Evolutionary conservation across 2,329 filamentous ascomycete genomes (phyloP).

Genomic region (Zymoseptoria brevis): DNA sequence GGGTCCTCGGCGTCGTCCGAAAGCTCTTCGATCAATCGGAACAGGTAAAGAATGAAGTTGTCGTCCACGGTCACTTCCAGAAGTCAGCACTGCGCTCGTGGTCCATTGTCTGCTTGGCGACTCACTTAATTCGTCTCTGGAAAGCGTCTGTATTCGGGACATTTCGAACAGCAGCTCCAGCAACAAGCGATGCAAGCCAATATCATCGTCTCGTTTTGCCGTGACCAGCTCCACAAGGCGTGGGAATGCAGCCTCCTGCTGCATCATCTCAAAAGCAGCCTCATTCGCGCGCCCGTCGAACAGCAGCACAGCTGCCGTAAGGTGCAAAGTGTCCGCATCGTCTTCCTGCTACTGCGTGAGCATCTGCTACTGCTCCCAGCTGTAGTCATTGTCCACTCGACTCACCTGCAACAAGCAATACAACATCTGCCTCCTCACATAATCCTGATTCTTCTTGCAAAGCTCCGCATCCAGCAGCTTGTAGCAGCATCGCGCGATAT

Average conservation of each 20-base stretch:
- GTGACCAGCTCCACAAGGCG: conserved; percentile 76
- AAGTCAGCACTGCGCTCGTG: background rate
- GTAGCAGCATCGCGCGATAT: conserved; percentile 72
- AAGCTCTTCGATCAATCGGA: conserved; percentile 78
- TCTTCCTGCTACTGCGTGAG: conserved; percentile 58
- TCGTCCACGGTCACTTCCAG: conserved; percentile 55
- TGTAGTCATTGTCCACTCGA: background rate
- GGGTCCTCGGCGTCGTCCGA: conserved; percentile 84
- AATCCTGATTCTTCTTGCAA: conserved; percentile 67
- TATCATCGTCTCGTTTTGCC: conserved; percentile 53
- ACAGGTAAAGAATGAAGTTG: conserved; percentile 72
- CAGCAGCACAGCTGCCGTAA: conserved; percentile 75
- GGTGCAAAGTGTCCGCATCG: conserved; percentile 67
- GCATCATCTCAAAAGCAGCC: conserved; percentile 75
- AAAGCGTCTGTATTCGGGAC: conserved; percentile 80
- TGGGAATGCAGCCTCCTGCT: conserved; percentile 73
- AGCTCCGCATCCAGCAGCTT: conserved; percentile 67
- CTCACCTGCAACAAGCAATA: conserved; percentile 69
- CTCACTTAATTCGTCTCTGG: conserved; percentile 64
- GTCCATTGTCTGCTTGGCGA: background rate
- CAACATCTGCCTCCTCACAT: conserved; percentile 87
- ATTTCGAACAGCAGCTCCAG: conserved; percentile 93
- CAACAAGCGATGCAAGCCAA: conserved; percentile 67
- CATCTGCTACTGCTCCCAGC: background rate
- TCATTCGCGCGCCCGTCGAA: conserved; percentile 78